Evolutionary conservation across 345 rosid genomes (phyloP).

Genomic region (Orychophragmus violaceus): DNA sequence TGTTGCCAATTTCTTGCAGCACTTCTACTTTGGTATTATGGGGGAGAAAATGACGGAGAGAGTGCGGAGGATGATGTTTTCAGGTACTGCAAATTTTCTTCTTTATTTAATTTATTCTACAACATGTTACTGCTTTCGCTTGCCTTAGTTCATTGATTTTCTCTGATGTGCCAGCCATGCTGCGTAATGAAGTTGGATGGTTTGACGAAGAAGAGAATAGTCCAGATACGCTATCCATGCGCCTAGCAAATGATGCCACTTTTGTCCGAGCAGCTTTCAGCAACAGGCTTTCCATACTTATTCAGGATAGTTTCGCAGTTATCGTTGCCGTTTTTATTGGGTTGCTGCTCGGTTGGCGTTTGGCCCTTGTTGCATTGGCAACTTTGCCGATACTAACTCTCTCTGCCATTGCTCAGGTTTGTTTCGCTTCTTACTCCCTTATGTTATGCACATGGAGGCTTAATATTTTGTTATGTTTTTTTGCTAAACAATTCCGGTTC

Average conservation of each 20-base stretch:
- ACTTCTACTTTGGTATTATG: slow-evolving; percentile 98
- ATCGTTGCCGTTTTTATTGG: slow-evolving; percentile 89
- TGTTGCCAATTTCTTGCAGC: slow-evolving; percentile 96
- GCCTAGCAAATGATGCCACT: slow-evolving; percentile 99
- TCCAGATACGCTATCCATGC: slow-evolving; percentile 96
- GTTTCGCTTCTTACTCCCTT: slow-evolving; percentile 4
- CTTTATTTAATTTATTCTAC: not conserved
- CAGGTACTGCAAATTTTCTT: slow-evolving; percentile 49
- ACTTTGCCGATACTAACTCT: slow-evolving; percentile 81
- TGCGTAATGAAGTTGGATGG: slow-evolving; percentile 98
- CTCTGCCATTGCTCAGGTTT: slow-evolving; percentile 97
- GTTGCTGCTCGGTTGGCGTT: slow-evolving; percentile 74
- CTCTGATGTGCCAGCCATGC: slow-evolving; percentile 71
- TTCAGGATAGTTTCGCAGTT: slow-evolving; percentile 93
- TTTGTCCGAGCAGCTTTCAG: slow-evolving; percentile 98
- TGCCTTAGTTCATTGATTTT: slow-evolving; percentile 16
- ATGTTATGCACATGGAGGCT: not conserved
- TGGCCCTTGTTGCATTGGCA: slow-evolving; percentile 93
- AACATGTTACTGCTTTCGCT: slow-evolving; percentile 20
- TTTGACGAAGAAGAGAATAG: slow-evolving; percentile 96
- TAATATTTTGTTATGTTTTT: not conserved
- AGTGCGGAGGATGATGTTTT: slow-evolving; percentile 98
- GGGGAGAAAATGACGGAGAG: slow-evolving; percentile 99
- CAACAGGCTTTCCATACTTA: slow-evolving; percentile 94
- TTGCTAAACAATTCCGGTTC: not conserved